Percentiles rank a stretch among this genome's conserved stretches.
Evolutionary conservation across 2,329 filamentous ascomycete genomes (phyloP).

Genomic region (Aspergillus hortae): DNA sequence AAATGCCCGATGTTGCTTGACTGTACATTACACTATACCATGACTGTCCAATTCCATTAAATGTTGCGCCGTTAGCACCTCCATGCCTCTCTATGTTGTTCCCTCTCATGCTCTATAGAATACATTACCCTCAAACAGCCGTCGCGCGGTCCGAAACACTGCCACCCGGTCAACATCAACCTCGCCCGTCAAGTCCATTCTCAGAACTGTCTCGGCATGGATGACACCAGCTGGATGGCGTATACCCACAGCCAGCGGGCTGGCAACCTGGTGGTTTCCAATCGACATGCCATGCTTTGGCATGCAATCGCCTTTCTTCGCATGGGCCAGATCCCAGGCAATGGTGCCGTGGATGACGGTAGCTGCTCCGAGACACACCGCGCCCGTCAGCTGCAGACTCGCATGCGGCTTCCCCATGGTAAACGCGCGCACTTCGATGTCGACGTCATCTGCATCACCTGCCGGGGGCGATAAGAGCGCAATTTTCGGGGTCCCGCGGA

Average conservation of each 20-base stretch:
- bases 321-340: constrained; percentile 5
- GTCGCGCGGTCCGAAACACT: constrained; percentile 18
- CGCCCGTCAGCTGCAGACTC: constrained; percentile 26
- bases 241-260: neutral
- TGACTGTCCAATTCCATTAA: no score
- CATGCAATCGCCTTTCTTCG: neutral
- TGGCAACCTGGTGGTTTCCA: neutral
- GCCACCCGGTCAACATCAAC: constrained; percentile 12
- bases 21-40: no score
- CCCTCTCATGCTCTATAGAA: neutral
- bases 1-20: no score
- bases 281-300: constrained; percentile 12
- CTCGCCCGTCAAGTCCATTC: neutral
- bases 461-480: constrained; percentile 45
- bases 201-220: constrained; percentile 10
- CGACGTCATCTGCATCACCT: constrained; percentile 9
- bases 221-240: constrained; percentile 16
- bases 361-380: constrained; percentile 22
- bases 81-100: neutral
- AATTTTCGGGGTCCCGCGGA: constrained; percentile 58
- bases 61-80: no score
- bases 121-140: constrained; percentile 20
- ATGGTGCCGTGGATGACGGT: constrained; percentile 19
- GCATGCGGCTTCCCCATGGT: constrained; percentile 24
- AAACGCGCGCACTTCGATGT: constrained; percentile 20